Base-by-base conservation (phyloP, 192 early-diverging fungal species). In the Linnemannia zychae region DNA sequence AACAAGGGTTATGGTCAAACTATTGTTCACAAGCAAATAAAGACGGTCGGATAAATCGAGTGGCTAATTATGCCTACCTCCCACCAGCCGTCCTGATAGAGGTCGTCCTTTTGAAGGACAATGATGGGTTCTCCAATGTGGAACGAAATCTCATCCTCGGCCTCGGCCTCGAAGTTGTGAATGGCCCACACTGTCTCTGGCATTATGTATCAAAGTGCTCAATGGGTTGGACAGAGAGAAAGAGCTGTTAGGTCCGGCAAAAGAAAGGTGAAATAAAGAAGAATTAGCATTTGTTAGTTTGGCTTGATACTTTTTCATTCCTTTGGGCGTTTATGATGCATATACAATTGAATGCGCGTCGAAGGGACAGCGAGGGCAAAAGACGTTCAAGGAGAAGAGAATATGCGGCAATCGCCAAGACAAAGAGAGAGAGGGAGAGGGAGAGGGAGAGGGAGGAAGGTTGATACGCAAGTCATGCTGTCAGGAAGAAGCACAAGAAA, bases 11-110 rank as follows among this genome's bases (percentile, higher is more conserved):
- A 9, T 57, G 24, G 7, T 63, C 31, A 63, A 24, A 24, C 22
- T 63, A 28, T 28, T 63, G 28, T 31, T 12, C 24, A 63, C 24
- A 49, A 17, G 48, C 13, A 15, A 15, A 49, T 11, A 31, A 24
- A 63, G 57, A 76, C 17, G 18, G 67, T 48, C 60, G 31, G 49
- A 47, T 47, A 38, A 40, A 67, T 67, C 13, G 20, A 49, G 38
- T n/a, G 49, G 28, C 40, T 33, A 47, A n/a, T 33, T 50, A 3
- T 67, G 57, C 77, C 80, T 88, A 92, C 93, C 84, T 89, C 81
- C 94, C 94, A 95, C 94, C 94, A 95, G 40, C 94, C 94, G 81
- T 95, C 94, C 31, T 84, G 80, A 79, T 87, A 95, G 65, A 84
- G 77, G 31, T 94, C 93, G 75, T 95, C 94, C 68, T 87, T 90